Evolutionary conservation across 2,329 filamentous ascomycete species (phyloP).

Genomic region (Orbilia quercus): DNA sequence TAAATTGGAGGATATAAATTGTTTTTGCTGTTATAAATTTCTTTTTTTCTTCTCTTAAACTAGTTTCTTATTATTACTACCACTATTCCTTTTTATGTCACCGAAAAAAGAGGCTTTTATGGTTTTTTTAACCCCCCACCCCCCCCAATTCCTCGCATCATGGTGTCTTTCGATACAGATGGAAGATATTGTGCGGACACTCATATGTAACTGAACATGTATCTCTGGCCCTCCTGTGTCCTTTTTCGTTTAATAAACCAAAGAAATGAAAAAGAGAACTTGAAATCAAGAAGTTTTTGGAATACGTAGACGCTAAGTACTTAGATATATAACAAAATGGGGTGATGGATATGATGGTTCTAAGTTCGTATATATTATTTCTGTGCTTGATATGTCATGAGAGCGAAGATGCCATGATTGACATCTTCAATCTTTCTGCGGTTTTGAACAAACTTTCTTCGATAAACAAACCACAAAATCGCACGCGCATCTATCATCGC

Average conservation of each 20-base stretch:
- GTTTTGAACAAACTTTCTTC: no score
- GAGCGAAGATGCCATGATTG: no score
- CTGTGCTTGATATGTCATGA: no score
- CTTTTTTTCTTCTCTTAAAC: constrained; percentile 21
- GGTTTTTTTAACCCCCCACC: constrained; percentile 56
- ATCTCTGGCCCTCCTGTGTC: constrained; percentile 2
- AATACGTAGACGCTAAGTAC: not conserved
- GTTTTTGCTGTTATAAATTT: constrained; percentile 45
- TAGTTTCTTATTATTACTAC: no score
- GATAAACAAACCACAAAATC: no score
- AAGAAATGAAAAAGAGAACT: constrained; percentile 15
- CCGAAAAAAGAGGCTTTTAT: constrained; percentile 56
- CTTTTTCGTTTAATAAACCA: not conserved
- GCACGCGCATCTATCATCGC: no score
- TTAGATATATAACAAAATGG: no score
- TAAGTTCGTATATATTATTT: no score
- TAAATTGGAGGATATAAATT: constrained; percentile 66
- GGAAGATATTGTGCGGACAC: not conserved
- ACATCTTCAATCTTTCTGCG: no score
- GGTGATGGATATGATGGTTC: no score
- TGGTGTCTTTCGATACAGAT: not conserved
- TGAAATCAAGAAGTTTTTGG: constrained; percentile 14
- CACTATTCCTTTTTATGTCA: constrained; percentile 56
- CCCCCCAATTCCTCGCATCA: not conserved
- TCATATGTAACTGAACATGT: constrained; percentile 9